Base-by-base conservation (phyloP, 306 rosid species). In the Urtica urens region DNA sequence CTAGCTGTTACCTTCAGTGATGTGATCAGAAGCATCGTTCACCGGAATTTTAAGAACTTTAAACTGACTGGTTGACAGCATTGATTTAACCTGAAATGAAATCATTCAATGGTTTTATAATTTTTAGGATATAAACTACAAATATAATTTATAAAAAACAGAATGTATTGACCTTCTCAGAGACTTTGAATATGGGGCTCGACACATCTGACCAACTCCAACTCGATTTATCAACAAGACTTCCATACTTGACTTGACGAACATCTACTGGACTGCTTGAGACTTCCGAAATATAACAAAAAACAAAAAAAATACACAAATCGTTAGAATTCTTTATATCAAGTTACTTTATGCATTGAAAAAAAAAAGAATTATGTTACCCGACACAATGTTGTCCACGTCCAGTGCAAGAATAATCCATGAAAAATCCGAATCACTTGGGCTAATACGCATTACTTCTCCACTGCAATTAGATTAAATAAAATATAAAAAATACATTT, bases 231-330 rank as follows among this genome's bases (percentile, higher is more conserved):
- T 73, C 65, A 71, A 57, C 71, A 67, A 68, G 63, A 65, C 59
- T 47, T 47, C 94, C 94, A 30, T 76, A 87, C 69, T 72, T 87
- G 76, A 87, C 55, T 65, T 76, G 76, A 55, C 95, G 97, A 60
- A 88, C 51, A 58, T 84, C 78, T 38, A 84, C 82, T 27, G 83
- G 93, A 68, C 93, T 81, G 72, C 95, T 84, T 50, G 86, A 74
- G 63, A 81, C 97, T 88, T 71, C 71, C 74, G n/a, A 53, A 55
- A 42, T 24, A 53, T 48, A 62, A 53, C 55, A 27, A 54, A 63
- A 27, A 38, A 30, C 51, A 20, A 31, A 53, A 35, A 53, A 6
- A 46, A 37, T 49, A 45, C 24, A 20, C 2, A 10, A 19, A 33
- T 54, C 58, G 35, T 26, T 5, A 56, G 24, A 31, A n/a, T n/a